phyloP scores from a whole-genome alignment of 2,329 filamentous ascomycete species.

The Aschersonia sp. region DNA sequence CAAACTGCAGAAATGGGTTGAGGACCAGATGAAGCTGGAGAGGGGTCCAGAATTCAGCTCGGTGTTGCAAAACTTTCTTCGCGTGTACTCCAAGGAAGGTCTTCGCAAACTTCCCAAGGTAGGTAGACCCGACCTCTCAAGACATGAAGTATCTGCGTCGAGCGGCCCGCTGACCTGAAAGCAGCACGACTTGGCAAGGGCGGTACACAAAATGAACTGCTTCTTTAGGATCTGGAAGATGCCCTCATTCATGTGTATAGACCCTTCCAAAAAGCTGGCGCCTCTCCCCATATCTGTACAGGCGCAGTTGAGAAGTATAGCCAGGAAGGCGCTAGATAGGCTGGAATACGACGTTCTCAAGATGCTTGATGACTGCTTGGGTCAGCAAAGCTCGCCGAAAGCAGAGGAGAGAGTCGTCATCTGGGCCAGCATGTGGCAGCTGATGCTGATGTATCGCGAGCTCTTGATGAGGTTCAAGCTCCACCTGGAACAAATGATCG shows the following conservation, averaged over 20 bases:
- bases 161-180: constrained; percentile 6
- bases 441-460: constrained; percentile 33
- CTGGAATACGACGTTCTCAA: constrained; percentile 25
- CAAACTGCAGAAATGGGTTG: constrained; percentile 21
- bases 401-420: constrained; percentile 25
- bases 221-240: constrained; percentile 35
- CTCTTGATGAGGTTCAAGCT: constrained; percentile 17
- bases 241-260: constrained; percentile 24
- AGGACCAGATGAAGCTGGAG: constrained; percentile 21
- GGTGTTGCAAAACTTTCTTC: constrained; percentile 21
- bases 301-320: constrained; percentile 24
- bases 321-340: constrained; percentile 19
- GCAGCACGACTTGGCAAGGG: constrained; percentile 25
- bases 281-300: constrained; percentile 24
- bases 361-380: constrained; percentile 23
- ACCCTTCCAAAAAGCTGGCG: constrained; percentile 20
- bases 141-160: neutral
- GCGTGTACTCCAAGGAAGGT: constrained; percentile 20
- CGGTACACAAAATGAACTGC: constrained; percentile 31
- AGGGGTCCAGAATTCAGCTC: constrained; percentile 16
- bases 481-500: constrained; percentile 12
- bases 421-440: constrained; percentile 34
- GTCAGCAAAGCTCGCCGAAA: constrained; percentile 22
- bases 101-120: constrained; percentile 22
- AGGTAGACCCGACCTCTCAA: constrained; percentile 5